Evolutionary conservation across 106 monocot species (phyloP).

Genomic region (Amphibolis antarctica): DNA sequence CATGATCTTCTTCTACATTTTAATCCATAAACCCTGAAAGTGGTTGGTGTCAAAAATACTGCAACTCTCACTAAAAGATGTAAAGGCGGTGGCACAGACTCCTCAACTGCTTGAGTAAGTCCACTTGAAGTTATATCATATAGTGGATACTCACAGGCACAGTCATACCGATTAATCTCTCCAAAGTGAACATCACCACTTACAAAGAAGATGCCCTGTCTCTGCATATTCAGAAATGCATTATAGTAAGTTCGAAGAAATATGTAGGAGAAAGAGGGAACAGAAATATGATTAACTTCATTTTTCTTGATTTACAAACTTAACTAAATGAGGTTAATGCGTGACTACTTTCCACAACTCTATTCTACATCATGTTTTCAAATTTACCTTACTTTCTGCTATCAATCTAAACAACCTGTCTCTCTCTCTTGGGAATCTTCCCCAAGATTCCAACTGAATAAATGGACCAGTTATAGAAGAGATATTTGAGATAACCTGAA

Average conservation of each 20-base stretch:
- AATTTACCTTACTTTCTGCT: constrained; percentile 39
- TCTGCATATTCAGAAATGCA: constrained; percentile 29
- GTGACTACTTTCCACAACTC: not conserved
- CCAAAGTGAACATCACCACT: constrained; percentile 91
- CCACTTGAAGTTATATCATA: constrained; percentile 93
- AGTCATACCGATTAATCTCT: constrained; percentile 73
- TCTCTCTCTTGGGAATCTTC: constrained; percentile 72
- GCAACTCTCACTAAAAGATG: constrained; percentile 32
- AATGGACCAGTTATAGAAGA: constrained; percentile 56
- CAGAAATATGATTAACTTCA: too few relatives aligned
- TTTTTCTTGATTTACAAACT: too few relatives aligned
- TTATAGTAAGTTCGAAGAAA: not conserved
- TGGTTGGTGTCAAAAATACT: constrained; percentile 49
- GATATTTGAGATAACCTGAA: constrained; percentile 83
- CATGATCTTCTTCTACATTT: constrained; percentile 56
- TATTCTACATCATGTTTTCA: not conserved
- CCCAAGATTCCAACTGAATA: constrained; percentile 62
- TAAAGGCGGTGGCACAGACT: constrained; percentile 24
- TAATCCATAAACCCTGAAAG: constrained; percentile 49
- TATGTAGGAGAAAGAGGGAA: too few relatives aligned
- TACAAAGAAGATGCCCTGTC: constrained; percentile 59
- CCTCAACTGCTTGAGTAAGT: constrained; percentile 74
- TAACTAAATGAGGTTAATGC: too few relatives aligned
- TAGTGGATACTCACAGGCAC: constrained; percentile 49
- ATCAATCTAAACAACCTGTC: constrained; percentile 51